Conservation (phyloP, 148 eudicot species). For the Rhododendron mucronatum region DNA sequence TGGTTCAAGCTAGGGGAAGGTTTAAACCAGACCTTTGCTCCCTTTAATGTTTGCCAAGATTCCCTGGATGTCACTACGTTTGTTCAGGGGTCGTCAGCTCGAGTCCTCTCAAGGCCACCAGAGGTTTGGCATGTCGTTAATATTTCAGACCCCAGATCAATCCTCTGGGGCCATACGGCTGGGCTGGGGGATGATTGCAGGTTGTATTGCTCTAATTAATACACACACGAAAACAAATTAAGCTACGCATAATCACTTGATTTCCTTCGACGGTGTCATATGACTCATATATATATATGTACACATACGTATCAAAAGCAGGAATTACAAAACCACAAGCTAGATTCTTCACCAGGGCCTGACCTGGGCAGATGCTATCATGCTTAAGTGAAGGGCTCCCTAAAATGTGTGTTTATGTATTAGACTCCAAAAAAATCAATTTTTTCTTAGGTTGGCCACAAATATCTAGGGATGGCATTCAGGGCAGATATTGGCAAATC, state of each 20-base stretch:
- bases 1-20: background rate
- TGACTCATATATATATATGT: background rate
- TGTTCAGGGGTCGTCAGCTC: background rate
- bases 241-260: background rate
- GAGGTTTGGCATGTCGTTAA: background rate
- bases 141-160: background rate
- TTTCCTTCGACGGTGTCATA: background rate
- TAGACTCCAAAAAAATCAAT: background rate
- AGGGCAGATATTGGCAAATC: no score
- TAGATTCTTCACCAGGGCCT: background rate
- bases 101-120: background rate
- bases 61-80: background rate
- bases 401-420: background rate
- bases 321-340: background rate
- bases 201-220: background rate
- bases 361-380: background rate
- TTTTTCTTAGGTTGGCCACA: background rate
- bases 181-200: background rate
- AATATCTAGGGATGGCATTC: no score
- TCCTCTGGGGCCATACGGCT: background rate
- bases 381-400: background rate
- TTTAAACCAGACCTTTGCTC: background rate
- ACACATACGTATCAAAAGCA: background rate
- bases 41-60: background rate
- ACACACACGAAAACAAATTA: background rate